Evolutionary conservation across 179 eudicot genomes (phyloP).

Genomic region (Pouteria campechiana): DNA sequence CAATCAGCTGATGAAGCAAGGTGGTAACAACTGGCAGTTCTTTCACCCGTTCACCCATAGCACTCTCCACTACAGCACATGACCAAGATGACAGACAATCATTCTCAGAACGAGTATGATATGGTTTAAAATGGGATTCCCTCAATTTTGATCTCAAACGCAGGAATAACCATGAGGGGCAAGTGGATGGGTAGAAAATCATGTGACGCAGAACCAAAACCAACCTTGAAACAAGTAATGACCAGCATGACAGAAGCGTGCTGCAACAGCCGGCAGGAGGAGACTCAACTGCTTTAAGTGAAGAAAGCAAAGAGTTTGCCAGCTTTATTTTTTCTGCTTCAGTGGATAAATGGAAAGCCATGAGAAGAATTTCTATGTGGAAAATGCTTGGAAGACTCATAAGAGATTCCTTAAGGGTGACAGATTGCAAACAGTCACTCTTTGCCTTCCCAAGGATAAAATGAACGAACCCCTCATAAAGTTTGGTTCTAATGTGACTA

Average conservation of each 20-base stretch:
- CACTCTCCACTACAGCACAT: constrained; percentile 36
- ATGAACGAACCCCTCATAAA: constrained; percentile 43
- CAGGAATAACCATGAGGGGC: constrained; percentile 72
- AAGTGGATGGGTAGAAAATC: constrained; percentile 56
- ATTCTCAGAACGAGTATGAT: constrained; percentile 24
- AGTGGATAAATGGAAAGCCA: constrained; percentile 88
- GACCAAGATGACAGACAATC: constrained; percentile 47
- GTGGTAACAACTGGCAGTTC: constrained; percentile 29
- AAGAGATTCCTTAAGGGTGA: constrained; percentile 40
- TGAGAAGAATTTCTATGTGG: constrained; percentile 83
- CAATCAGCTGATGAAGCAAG: constrained; percentile 67
- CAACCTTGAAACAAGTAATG: constrained; percentile 69
- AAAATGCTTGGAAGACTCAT: constrained; percentile 65
- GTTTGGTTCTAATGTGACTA: constrained; percentile 53
- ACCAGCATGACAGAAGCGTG: constrained; percentile 76
- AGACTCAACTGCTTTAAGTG: constrained; percentile 35
- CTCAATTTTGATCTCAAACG: constrained; percentile 70
- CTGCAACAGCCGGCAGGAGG: constrained; percentile 22
- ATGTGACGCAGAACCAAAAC: constrained; percentile 75
- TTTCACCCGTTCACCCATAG: constrained; percentile 26
- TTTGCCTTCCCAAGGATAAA: constrained; percentile 51
- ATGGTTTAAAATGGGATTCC: constrained; percentile 28
- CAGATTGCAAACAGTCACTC: constrained; percentile 25
- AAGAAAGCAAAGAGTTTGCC: constrained; percentile 41
- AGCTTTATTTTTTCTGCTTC: constrained; percentile 57